Evolutionary conservation across 169 alveolate genomes (phyloP), one percentile per base, ranked within the genome.

Genomic region (Babesia sp.): DNA sequence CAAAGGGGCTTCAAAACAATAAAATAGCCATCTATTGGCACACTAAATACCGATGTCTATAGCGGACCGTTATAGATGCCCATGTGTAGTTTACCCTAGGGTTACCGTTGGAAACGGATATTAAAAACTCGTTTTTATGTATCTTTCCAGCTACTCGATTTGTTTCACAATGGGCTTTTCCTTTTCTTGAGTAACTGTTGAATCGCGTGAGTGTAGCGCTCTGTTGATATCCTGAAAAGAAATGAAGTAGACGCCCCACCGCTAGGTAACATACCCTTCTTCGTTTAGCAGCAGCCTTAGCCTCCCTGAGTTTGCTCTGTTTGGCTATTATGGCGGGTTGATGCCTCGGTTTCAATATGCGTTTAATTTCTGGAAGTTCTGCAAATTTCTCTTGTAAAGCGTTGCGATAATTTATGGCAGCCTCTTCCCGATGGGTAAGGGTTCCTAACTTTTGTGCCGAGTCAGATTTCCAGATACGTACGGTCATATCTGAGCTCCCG

Each of bases 401-500:
- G 55, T 90, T 87, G 29, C 97, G 76, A 51, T 93, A 93, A 50
- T 91, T 93, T n/a, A 91, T 64, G 24, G 96, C 91, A 58, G 87
- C 91, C 60, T 86, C 83, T 68, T 92, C 97, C 54, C 95, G 76
- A 37, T 66, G 36, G 8, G 91, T 77, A 41, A 81, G 26, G 4
- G 90, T 71, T n/a, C 92, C 93, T 24, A 86, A n/a, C 46, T 85
- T 78, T 41, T 75, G 90, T 54, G 85, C 82, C 12, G 93, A 75
- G 41, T 84, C 75, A 1, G 96, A 74, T 84, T 97, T 98, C 99
- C 99, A 98, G 5, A 98, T 90, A 64, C 99, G 95, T 22, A 98
- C 76, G 74, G 97, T 94, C 89, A 97, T 95, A 79, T 98, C 99
- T 64, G 97, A 97, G 59, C 98, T 91, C 3, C 99, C 99, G 60